These are phyloP conservation scores for Lipomyces mesembrius DNA, from an alignment of 805 yeast genomes.

Conservation along the genomic window DNA sequence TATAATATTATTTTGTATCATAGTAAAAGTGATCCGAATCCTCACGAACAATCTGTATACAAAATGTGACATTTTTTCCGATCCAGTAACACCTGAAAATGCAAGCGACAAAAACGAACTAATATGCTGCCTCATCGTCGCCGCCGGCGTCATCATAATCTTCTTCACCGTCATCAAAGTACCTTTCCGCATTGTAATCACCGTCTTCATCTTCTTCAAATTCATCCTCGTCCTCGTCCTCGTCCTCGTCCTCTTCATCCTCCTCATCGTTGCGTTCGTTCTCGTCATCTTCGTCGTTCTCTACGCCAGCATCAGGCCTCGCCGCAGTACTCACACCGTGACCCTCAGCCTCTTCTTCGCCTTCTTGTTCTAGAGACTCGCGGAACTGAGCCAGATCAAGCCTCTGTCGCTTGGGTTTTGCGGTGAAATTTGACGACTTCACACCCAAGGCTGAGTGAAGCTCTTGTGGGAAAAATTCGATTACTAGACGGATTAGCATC, in stretches of 20 bases:
- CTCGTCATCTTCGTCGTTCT: slow-evolving; percentile 21
- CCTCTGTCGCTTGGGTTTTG: slow-evolving; percentile 17
- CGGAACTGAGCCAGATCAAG: slow-evolving; percentile 27
- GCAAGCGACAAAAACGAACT: slow-evolving; percentile 3
- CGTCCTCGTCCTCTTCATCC: slow-evolving; percentile 27
- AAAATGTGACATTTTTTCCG: neutral
- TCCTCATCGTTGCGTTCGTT: slow-evolving; percentile 7
- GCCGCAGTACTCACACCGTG: neutral
- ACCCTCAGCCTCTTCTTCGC: slow-evolving; percentile 27
- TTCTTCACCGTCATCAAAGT: slow-evolving; percentile 42
- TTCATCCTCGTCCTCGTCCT: slow-evolving; percentile 39
- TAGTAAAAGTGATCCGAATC: neutral
- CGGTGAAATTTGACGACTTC: slow-evolving; percentile 4
- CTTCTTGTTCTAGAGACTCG: slow-evolving; percentile 21
- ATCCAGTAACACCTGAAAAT: slow-evolving; percentile 10
- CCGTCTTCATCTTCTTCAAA: slow-evolving; percentile 42
- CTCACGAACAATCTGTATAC: neutral
- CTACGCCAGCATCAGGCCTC: slow-evolving; percentile 16
- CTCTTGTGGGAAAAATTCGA: slow-evolving; percentile 36
- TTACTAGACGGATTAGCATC: slow-evolving; percentile 14
- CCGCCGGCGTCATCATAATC: slow-evolving; percentile 39
- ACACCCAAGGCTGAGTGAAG: slow-evolving; percentile 35
- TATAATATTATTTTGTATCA: neutral
- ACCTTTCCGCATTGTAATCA: slow-evolving; percentile 41
- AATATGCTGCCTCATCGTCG: slow-evolving; percentile 41